phyloP scores from a whole-genome alignment of 2,329 filamentous ascomycete genomes.

The Neopestalotiopsis sp. region DNA sequence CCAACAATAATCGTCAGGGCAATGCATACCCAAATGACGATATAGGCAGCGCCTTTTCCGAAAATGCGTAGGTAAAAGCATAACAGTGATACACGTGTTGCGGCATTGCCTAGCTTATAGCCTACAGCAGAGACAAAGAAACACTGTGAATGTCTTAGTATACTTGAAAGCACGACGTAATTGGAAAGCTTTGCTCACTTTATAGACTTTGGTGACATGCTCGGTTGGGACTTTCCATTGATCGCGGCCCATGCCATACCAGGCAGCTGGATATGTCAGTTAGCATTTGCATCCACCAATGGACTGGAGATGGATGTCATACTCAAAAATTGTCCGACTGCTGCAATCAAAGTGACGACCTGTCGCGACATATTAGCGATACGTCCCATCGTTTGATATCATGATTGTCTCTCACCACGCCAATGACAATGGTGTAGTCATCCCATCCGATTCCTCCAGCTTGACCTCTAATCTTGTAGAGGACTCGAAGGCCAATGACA shows the following conservation, averaged over 20 bases:
- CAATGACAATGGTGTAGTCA: constrained; percentile 8
- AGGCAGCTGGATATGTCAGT: neutral
- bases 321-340: constrained; percentile 5
- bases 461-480: neutral
- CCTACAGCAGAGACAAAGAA: constrained; percentile 10
- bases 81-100: neutral
- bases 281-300: neutral
- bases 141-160: neutral
- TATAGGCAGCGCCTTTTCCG: neutral
- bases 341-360: constrained; percentile 7
- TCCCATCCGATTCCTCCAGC: constrained; percentile 7
- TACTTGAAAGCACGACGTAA: neutral
- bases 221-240: constrained; percentile 12
- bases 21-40: neutral
- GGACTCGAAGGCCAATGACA: constrained; percentile 4
- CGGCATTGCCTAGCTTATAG: constrained; percentile 8
- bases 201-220: constrained; percentile 9
- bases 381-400: neutral
- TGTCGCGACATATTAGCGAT: neutral
- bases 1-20: neutral
- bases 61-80: constrained; percentile 11
- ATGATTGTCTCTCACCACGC: neutral
- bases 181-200: neutral
- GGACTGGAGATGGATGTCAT: neutral
- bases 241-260: constrained; percentile 10